Conservation (phyloP, 768 basidiomycete species). For the Rubroboletus satanas region DNA sequence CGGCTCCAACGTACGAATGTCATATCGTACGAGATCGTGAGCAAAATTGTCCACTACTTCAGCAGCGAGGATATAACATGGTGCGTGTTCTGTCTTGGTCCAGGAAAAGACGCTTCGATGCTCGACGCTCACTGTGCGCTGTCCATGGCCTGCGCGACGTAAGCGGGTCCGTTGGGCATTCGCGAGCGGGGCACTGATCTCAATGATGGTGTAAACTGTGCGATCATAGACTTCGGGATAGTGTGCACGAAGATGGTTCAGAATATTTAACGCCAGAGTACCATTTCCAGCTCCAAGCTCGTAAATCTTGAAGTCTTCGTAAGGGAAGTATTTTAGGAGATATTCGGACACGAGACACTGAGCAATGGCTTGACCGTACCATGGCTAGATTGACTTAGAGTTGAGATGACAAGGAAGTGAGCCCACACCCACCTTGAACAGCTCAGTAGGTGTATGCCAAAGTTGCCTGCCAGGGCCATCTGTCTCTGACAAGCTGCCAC, state of each 20-base stretch:
- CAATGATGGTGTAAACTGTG: constrained; percentile 90
- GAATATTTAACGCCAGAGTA: constrained; percentile 84
- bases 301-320: constrained; percentile 93
- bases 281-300: constrained; percentile 99
- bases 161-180: constrained; percentile 67
- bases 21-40: constrained; percentile 92
- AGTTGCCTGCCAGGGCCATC: constrained; percentile 82
- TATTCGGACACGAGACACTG: constrained; percentile 89
- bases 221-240: constrained; percentile 93
- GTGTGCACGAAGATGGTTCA: constrained; percentile 69
- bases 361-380: constrained; percentile 89
- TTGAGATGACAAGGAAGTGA: background rate
- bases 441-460: constrained; percentile 98
- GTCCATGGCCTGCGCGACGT: constrained; percentile 34
- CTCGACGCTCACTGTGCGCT: constrained; percentile 54
- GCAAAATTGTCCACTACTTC: constrained; percentile 99
- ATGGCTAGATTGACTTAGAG: constrained; percentile 56
- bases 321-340: constrained; percentile 91
- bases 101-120: constrained; percentile 87
- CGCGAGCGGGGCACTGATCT: constrained; percentile 82
- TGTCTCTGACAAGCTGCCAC: constrained; percentile 53
- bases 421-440: constrained; percentile 73
- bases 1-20: constrained; percentile 72
- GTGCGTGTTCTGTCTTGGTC: constrained; percentile 67
- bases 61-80: constrained; percentile 91